Evolutionary conservation across 2,329 filamentous ascomycete genomes (phyloP), one percentile per base, ranked within the genome.

Genomic region (Dactylellina drechsleri): DNA sequence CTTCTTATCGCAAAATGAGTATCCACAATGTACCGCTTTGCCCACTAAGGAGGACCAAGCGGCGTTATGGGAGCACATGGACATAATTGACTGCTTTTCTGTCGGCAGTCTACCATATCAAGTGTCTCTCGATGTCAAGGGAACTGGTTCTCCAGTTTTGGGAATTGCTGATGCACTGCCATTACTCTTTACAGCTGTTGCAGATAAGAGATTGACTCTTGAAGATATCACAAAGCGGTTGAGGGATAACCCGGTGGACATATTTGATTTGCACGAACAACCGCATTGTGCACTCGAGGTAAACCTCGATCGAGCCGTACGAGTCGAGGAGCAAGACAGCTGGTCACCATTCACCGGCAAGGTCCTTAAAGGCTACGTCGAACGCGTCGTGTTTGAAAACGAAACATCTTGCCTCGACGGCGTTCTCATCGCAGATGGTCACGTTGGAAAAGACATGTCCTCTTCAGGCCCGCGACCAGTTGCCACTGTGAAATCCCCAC

Each of bases 261-360:
- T 93, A 79, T 93, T 93, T 78, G 91, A 93, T 83, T 86, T 93
- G 59, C 91, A 93, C 77, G 91, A 93, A 78, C 91, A 93, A 82
- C 83, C 86, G n/a, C 89, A 89, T 71, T 89, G 90, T 43, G 87
- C 87, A 4, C 85, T 93, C 41, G 91, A 93, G 83, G 86, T 92
- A 20, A 91, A 93, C 82, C 85, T 93, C 78, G 91, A 92, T 80
- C 87, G 91, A 52, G 58, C 52, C 31, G 86, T 89, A 1, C 91
- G 91, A 81, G 84, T 86, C 2, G 82, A 87, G 57, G 81, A 82
- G 68, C 81, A 83, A 20, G 78, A 84, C 40, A 81, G 83, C 20
- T 92, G 89, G 90, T 92, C 91, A 77, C 91, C 91, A 6, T 90
- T 93, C 79, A 86, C 86, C 57, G 91, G 90, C 57, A 90, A 87